Evolutionary conservation across 1,284 basidiomycete species (phyloP).

Genomic region (Ganoderma lucidum): DNA sequence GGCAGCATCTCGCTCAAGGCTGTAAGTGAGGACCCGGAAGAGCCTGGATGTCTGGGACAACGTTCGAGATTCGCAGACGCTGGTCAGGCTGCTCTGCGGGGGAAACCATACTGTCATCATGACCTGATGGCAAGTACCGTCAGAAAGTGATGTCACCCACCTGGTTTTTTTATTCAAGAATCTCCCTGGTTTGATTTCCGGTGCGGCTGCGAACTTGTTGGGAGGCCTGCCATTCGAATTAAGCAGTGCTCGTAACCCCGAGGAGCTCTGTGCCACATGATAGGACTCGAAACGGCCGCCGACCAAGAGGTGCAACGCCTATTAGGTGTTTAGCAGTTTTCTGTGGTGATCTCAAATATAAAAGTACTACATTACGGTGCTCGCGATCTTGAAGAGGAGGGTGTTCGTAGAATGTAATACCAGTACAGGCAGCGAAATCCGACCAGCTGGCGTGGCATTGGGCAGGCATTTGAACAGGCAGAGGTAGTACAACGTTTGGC

Average conservation of each 20-base stretch:
- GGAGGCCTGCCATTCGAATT: background rate
- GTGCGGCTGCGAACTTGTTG: background rate
- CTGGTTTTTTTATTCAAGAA: background rate
- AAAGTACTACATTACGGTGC: no score
- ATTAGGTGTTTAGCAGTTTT: no score
- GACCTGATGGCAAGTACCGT: background rate
- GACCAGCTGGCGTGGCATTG: no score
- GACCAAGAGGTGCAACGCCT: no score
- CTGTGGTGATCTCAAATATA: no score
- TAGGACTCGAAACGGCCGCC: no score
- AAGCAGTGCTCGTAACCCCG: background rate
- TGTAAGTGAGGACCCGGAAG: background rate
- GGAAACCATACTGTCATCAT: constrained; percentile 2
- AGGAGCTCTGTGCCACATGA: background rate
- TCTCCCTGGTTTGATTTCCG: background rate
- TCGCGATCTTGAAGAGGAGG: no score
- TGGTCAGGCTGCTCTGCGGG: background rate
- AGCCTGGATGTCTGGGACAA: background rate
- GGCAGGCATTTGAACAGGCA: no score
- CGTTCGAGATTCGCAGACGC: background rate
- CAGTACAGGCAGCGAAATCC: no score
- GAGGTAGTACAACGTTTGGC: no score
- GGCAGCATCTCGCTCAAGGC: background rate
- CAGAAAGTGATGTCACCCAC: background rate
- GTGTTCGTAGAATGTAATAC: no score